Evolutionary conservation across 2,329 filamentous ascomycete species (phyloP).

Genomic region (Lachnellula arida): DNA sequence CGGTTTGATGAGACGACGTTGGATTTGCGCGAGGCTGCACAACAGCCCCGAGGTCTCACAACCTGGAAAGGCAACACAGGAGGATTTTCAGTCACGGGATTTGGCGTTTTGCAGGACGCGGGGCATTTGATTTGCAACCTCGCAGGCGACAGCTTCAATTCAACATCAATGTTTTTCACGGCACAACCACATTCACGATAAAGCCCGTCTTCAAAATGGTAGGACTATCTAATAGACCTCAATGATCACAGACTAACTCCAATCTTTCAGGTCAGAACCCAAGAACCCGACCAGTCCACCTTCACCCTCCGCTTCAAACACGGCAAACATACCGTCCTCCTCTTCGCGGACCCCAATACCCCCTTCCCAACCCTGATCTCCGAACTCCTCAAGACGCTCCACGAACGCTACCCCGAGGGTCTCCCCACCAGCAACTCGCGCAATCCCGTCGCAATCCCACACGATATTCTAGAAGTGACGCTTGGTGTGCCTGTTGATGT

Average conservation of each 20-base stretch:
- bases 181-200: background rate
- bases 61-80: background rate
- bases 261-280: slow-evolving; percentile 8
- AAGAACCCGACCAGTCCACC: slow-evolving; percentile 41
- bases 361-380: slow-evolving; percentile 53
- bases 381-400: slow-evolving; percentile 54
- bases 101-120: background rate
- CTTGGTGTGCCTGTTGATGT: slow-evolving; percentile 43
- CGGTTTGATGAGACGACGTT: slow-evolving; percentile 12
- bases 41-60: slow-evolving; percentile 3
- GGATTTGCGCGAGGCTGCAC: slow-evolving; percentile 11
- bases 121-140: background rate
- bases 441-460: slow-evolving; percentile 34
- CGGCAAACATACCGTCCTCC: slow-evolving; percentile 64
- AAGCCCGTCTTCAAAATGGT: background rate
- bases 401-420: slow-evolving; percentile 51
- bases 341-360: slow-evolving; percentile 57
- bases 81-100: slow-evolving; percentile 1
- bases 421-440: slow-evolving; percentile 36
- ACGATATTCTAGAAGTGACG: slow-evolving; percentile 37
- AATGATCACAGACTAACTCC: background rate
- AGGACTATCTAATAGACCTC: background rate
- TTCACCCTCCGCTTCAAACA: slow-evolving; percentile 69
- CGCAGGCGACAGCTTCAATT: background rate
- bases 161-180: background rate